These are phyloP conservation scores for Dianthus caryophyllus DNA, from an alignment of 148 eudicot species.

Conservation along the genomic window DNA sequence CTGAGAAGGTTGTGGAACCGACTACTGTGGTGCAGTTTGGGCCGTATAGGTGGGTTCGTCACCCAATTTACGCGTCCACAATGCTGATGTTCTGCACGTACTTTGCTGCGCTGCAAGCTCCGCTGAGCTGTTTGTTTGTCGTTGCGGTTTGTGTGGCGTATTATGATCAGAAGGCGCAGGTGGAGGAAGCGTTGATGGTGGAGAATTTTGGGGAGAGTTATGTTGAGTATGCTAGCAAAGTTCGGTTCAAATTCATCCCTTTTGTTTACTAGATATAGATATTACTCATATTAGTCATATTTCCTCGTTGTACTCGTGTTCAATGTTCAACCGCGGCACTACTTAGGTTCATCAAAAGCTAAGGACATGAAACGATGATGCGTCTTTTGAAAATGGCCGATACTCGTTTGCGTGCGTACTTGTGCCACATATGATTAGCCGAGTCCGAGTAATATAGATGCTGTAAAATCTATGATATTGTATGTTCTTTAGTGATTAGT, in stretches of 20 bases:
- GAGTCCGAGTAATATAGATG: background rate
- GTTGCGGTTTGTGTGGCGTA: conserved; percentile 56
- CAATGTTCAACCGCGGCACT: no score
- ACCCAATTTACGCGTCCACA: conserved; percentile 87
- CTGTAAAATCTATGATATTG: conserved; percentile 20
- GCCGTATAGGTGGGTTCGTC: conserved; percentile 79
- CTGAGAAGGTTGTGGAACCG: conserved; percentile 79
- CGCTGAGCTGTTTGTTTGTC: conserved; percentile 53
- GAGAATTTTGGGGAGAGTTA: conserved; percentile 61
- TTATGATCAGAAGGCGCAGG: conserved; percentile 64
- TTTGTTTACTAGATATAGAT: conserved; percentile 52
- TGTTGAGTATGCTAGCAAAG: conserved; percentile 53
- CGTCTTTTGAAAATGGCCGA: no score
- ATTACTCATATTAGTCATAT: no score
- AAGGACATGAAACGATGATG: no score
- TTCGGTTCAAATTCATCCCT: conserved; percentile 80
- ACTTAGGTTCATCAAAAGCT: no score
- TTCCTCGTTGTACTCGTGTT: no score
- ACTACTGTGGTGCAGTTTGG: conserved; percentile 80
- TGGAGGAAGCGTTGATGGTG: conserved; percentile 74
- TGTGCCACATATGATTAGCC: no score
- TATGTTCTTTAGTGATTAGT: conserved; percentile 6
- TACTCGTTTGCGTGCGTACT: no score
- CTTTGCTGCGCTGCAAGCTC: conserved; percentile 71
- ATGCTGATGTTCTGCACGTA: conserved; percentile 67